phyloP scores from a whole-genome alignment of 2,329 filamentous ascomycete species.

The Neonectria ditissima region DNA sequence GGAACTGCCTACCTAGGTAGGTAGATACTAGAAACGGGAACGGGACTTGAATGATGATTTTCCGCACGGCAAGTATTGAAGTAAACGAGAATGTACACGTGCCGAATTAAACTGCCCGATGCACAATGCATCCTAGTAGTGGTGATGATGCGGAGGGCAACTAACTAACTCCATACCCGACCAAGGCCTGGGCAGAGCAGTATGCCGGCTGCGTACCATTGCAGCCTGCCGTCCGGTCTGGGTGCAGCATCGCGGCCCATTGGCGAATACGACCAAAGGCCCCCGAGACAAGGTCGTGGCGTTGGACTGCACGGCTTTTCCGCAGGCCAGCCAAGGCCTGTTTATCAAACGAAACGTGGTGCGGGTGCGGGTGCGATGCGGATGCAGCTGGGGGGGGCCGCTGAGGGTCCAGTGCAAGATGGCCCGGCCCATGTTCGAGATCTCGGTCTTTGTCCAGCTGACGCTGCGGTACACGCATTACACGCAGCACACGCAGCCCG shows the following conservation, averaged over 20 bases:
- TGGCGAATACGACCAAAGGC: background rate
- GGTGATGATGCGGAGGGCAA: no score
- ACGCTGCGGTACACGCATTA: no score
- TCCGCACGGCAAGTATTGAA: no score
- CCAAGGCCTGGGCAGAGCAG: background rate
- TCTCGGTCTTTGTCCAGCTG: background rate
- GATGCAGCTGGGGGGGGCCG: background rate
- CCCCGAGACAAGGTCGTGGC: background rate
- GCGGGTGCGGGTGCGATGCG: background rate
- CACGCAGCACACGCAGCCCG: background rate
- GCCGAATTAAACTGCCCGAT: no score
- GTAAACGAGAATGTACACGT: no score
- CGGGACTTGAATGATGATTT: no score
- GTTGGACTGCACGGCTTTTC: no score
- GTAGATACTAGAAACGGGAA: no score
- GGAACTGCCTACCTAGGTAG: no score
- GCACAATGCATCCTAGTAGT: no score
- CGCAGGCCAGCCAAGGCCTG: no score
- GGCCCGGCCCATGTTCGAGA: background rate
- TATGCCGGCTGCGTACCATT: background rate
- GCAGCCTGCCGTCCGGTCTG: background rate
- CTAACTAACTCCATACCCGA: no score
- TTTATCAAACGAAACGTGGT: slow-evolving; percentile 1
- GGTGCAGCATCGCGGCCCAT: background rate
- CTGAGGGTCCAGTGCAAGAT: background rate